Evolutionary conservation across 2,329 filamentous ascomycete species (phyloP), one percentile per base, ranked within the genome.

Genomic region (Beauveria sp.): DNA sequence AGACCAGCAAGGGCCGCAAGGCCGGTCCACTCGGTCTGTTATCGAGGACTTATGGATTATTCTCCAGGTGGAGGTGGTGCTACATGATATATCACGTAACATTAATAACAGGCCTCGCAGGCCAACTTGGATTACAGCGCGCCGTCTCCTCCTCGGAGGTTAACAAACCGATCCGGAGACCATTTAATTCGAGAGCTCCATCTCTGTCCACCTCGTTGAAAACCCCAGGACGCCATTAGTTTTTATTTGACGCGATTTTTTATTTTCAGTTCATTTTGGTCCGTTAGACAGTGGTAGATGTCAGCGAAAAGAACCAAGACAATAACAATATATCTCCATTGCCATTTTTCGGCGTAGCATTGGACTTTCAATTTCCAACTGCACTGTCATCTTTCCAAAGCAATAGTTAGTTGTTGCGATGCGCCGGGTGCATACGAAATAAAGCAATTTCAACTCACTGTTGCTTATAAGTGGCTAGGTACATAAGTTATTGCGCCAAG

Each of bases 71-170:
- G n/a, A 20, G 26, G 28, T 16, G 26, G 26, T 47, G 22, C 30
- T 16, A 42, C 50, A 50, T 58, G 26, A 58, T 9, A 50, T 42
- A 50, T 58, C 45, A 58, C 55, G 45, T 58, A 58, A 58, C 45
- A 42, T 58, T 49, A 50, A 40, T 58, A 58, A 47, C 20, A 18
- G 5, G 38, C 24, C 40, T 58, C 50, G 38, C 20, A 18, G 5
- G 38, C 24, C 40, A 14, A 34, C 22, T 10, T 10, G 9, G 26
- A 26, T 50, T 42, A 26, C 16, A 34, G 30, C 20, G 49, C 28
- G 28, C 28, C 28, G 18, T n/a, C 55, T 47, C 20, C 28, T 47
- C 20, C 28, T 58, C 55, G 9, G 49, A 52, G 49, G 49, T 52
- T n/a, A 10, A 38, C 3, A 30, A 38, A n/a, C 26, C 51, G 12